Percentiles rank a stretch among this genome's conserved stretches.
Evolutionary conservation across 441 rosid species (phyloP).

Genomic region (Omphalea diandra): DNA sequence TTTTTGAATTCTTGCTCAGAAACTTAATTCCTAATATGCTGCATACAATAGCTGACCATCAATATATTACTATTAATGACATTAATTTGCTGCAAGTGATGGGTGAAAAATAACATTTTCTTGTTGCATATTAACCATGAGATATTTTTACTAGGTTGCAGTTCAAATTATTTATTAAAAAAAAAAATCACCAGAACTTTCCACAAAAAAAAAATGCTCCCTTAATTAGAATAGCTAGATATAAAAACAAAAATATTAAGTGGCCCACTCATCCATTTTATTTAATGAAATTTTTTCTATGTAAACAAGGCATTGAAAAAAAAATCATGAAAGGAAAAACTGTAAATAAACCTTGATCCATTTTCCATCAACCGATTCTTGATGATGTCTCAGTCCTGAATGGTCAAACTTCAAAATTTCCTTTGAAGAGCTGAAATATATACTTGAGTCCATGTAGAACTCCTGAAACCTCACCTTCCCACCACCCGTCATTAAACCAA

Average conservation of each 20-base stretch:
- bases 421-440: slow-evolving; percentile 39
- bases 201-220: not conserved
- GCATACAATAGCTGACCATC: not conserved
- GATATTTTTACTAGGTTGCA: not conserved
- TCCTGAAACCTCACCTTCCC: slow-evolving; percentile 61
- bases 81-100: not conserved
- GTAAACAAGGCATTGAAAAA: not conserved
- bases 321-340: not conserved
- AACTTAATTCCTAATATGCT: not conserved
- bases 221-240: not conserved
- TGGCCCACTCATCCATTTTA: not conserved
- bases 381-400: slow-evolving; percentile 54
- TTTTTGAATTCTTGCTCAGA: not conserved
- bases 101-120: not conserved
- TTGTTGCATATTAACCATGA: not conserved
- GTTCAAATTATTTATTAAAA: not conserved
- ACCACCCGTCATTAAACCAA: slow-evolving; percentile 79
- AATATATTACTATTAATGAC: not conserved
- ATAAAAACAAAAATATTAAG: not conserved
- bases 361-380: slow-evolving; percentile 61
- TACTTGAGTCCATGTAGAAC: slow-evolving; percentile 42
- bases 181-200: not conserved
- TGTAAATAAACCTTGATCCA: slow-evolving; percentile 45
- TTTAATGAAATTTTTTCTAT: not conserved
- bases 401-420: slow-evolving; percentile 46